Conservation (phyloP, 2,329 filamentous ascomycete genomes). For the Thielaviopsis populi region DNA sequence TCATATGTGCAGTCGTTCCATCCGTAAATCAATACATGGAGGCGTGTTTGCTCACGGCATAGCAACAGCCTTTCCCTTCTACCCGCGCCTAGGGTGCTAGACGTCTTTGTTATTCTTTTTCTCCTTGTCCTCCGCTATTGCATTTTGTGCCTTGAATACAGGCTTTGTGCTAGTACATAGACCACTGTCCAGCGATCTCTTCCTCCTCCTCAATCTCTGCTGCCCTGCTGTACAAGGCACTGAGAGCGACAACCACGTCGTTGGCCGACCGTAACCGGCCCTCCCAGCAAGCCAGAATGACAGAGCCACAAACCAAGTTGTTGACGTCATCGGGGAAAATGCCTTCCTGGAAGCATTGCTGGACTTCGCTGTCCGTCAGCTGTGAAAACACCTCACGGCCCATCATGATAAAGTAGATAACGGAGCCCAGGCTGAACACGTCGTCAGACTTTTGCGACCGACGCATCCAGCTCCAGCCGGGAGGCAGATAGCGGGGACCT, state of each 20-base stretch:
- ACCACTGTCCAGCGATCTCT: constrained; percentile 17
- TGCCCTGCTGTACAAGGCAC: constrained; percentile 16
- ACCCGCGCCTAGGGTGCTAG: background rate
- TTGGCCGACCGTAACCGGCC: constrained; percentile 15
- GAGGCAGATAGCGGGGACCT: constrained; percentile 20
- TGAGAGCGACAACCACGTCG: constrained; percentile 14
- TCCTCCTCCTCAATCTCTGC: constrained; percentile 16
- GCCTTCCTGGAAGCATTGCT: constrained; percentile 20
- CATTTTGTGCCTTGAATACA: constrained; percentile 6
- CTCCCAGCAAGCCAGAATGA: constrained; percentile 23
- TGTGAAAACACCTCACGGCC: constrained; percentile 23
- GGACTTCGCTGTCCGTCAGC: constrained; percentile 22
- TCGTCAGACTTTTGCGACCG: constrained; percentile 22
- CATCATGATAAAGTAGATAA: constrained; percentile 25
- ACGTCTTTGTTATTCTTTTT: background rate
- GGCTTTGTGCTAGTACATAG: constrained; percentile 16
- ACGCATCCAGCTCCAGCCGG: constrained; percentile 20
- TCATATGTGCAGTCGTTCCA: constrained; percentile 16
- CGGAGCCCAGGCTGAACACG: constrained; percentile 25
- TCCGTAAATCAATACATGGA: constrained; percentile 15
- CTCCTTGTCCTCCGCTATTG: constrained; percentile 5
- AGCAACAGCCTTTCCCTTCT: background rate
- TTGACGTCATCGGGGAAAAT: constrained; percentile 22
- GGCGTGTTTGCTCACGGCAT: constrained; percentile 7
- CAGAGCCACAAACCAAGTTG: constrained; percentile 20